Evolutionary conservation across 2,329 filamentous ascomycete genomes (phyloP), one percentile per base, ranked within the genome.

Genomic region (Aspergillaceae sp.): DNA sequence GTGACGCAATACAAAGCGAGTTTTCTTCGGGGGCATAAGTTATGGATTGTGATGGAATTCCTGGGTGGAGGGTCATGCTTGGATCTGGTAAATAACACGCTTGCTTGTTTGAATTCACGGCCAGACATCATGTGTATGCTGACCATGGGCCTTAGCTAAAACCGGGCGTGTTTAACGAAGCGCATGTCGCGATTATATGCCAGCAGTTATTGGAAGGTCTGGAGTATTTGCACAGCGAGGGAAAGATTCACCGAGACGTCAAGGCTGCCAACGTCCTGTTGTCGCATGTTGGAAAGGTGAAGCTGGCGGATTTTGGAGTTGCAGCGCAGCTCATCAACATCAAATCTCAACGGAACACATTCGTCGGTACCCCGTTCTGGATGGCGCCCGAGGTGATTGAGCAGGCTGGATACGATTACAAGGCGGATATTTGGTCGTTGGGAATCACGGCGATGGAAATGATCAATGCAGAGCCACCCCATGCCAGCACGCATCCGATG

Each of bases 31-130:
- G 92, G 92, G 28, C 86, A 90, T 65, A 98, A 97, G 71, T 74
- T 98, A 74, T 98, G 92, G 92, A 98, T 98, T 62, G 88, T 97
- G 48, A 98, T 98, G 92, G 92, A 98, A 68, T 98, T 86, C 62
- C 74, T 98, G 7, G 92, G 92, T 4, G 92, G 92, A 52, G 92
- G 92, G 36, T 97, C 92, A 11, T 96, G 92, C 65, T 76, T 96
- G 54, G 92, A 98, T 66, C 68, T 98, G 74, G 87, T 94, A 78
- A 47, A 26, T 38, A 38, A 19, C 19, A 19, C 19, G 19, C 19
- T 19, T 19, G 19, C 19, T 27, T 34, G 42, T 43, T 4, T 19
- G 42, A 46, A 29, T 37, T 41, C 10, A 3, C 9, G 11, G 27
- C 29, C 40, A 36, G 35, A 8, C 27, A 19, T 30, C n/a, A n/a